Evolutionary conservation across 2,329 filamentous ascomycete genomes (phyloP).

Genomic region (Beauveria australis): DNA sequence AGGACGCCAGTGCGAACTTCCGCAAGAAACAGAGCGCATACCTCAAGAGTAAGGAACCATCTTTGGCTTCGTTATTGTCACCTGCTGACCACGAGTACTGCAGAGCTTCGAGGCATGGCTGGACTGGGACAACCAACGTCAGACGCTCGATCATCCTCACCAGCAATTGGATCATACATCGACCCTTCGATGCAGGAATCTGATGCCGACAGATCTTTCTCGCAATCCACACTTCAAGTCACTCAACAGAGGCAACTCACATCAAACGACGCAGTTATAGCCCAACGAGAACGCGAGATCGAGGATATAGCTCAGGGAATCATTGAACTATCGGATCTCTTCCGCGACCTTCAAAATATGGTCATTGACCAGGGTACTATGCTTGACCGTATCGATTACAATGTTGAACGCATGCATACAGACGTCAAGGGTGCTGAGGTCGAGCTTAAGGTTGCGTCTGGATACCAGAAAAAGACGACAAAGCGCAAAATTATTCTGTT

Average conservation of each 20-base stretch:
- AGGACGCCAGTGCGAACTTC: slow-evolving; percentile 86
- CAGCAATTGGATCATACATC: slow-evolving; percentile 49
- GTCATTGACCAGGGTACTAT: slow-evolving; percentile 87
- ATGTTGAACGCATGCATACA: slow-evolving; percentile 88
- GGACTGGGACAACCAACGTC: slow-evolving; percentile 44
- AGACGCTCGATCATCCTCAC: slow-evolving; percentile 45
- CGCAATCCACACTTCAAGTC: slow-evolving; percentile 79
- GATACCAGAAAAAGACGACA: slow-evolving; percentile 79
- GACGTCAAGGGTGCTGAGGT: slow-evolving; percentile 91
- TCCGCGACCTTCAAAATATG: slow-evolving; percentile 93
- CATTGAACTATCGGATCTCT: slow-evolving; percentile 92
- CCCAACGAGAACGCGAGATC: slow-evolving; percentile 91
- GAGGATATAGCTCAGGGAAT: slow-evolving; percentile 97
- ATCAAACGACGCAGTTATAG: slow-evolving; percentile 75
- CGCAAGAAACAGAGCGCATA: slow-evolving; percentile 97
- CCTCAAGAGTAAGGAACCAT: slow-evolving; percentile 63
- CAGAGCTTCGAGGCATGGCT: slow-evolving; percentile 68
- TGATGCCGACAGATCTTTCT: slow-evolving; percentile 86
- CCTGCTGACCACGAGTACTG: neutral
- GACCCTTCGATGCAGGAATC: slow-evolving; percentile 89
- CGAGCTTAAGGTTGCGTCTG: slow-evolving; percentile 79
- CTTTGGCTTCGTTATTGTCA: neutral
- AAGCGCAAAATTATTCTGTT: slow-evolving; percentile 91
- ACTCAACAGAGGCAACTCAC: slow-evolving; percentile 61
- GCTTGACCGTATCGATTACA: slow-evolving; percentile 94